Conservation (phyloP, 1,284 basidiomycete species). For the Stereum hirsutum region DNA sequence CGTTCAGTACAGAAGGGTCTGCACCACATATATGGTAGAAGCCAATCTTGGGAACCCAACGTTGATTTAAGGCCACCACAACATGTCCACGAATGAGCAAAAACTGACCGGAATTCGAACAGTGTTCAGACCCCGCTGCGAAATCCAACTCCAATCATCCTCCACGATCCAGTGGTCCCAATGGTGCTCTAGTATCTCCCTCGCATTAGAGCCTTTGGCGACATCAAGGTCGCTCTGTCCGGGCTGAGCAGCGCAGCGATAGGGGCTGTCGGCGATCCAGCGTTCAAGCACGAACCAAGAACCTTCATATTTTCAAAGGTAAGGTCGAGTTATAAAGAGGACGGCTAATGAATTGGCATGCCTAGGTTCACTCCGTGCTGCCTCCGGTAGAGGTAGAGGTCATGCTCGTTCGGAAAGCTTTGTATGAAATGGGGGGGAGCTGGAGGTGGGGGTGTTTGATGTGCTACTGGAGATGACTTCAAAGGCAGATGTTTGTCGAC, state of each 20-base stretch:
- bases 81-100: constrained; percentile 7
- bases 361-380: constrained; percentile 83
- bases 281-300: constrained; percentile 74
- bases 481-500: too few species aligned
- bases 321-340: background rate
- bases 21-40: constrained; percentile 67
- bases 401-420: constrained; percentile 18
- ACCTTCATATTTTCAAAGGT: constrained; percentile 26
- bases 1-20: constrained; percentile 53
- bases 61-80: constrained; percentile 1
- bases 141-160: constrained; percentile 69
- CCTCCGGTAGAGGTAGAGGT: constrained; percentile 59
- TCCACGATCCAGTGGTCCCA: constrained; percentile 77
- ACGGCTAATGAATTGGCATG: constrained; percentile 18
- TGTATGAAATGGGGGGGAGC: background rate
- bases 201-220: constrained; percentile 52
- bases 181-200: constrained; percentile 61
- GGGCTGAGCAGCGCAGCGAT: constrained; percentile 39
- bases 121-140: constrained; percentile 68
- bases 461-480: background rate
- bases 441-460: background rate
- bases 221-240: constrained; percentile 73
- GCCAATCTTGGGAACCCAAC: constrained; percentile 49
- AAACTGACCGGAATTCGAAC: constrained; percentile 72
- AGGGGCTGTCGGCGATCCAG: constrained; percentile 61